Evolutionary conservation across 2,329 filamentous ascomycete genomes (phyloP), one percentile per base, ranked within the genome.

Genomic region (Alternaria infectoria): DNA sequence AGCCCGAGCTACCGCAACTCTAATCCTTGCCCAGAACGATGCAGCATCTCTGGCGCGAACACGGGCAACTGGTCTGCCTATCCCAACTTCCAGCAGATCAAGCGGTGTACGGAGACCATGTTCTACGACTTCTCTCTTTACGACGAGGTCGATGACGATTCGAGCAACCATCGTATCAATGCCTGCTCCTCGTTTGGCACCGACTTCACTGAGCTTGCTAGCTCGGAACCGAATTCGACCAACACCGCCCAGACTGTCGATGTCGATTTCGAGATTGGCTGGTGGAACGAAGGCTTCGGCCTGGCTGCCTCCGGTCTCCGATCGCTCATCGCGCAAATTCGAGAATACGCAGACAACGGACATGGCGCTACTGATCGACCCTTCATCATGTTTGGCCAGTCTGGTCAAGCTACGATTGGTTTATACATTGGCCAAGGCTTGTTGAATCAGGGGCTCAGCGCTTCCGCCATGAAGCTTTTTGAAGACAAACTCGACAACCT

Each of bases 1-100:
- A 54, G 50, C 50, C 50, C 50, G 17, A 47, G 44, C 44, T 47
- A 47, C 21, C 44, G 44, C 44, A 19, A 54, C 50, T 36, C 32
- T 10, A 44, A 55, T 45, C 36, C 36, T 43, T 55, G 52, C 19
- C 52, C 52, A n/a, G 52, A 36, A 21, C 52, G 52, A 55, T 55
- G 52, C 36, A 44, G 32, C 23, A 36, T 17, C n/a, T 43, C 52
- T 55, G 52, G 52, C 36, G 21, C 36, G 15, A 45, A 43, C 36
- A 55, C 52, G 15, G 52, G 36, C 52, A 55, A 55, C 32, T 55
- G 52, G 52, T 55, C 52, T 17, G 52, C 36, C 52, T 55, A 55
- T 45, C 52, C 52, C 19, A 55, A 55, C 36, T 55, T 55, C 36
- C 19, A 55, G 21, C 52, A 44, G 13, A 55, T 55, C 52, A 55